Conservation (phyloP, 2,329 filamentous ascomycete genomes). For the Alternaria sp. region DNA sequence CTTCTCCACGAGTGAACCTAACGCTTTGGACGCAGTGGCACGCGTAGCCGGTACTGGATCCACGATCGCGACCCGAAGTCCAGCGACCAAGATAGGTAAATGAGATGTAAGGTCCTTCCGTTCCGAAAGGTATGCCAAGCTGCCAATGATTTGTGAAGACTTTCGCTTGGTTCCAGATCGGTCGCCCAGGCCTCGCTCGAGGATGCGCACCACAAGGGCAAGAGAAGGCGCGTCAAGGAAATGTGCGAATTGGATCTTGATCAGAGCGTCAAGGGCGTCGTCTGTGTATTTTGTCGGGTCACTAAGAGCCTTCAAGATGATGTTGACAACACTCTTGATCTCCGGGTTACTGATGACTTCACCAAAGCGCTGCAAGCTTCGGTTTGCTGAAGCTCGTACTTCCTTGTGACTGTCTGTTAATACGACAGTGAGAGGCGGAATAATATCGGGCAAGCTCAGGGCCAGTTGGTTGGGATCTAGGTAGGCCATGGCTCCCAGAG, state of each 20-base stretch:
- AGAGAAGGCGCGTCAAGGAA: conserved; percentile 97
- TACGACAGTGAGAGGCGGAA: conserved; percentile 91
- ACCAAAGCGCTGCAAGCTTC: conserved; percentile 95
- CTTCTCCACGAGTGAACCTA: conserved; percentile 97
- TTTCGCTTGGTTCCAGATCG: conserved; percentile 96
- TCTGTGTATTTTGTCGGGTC: conserved; percentile 98
- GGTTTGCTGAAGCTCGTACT: conserved; percentile 88
- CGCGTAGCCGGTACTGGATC: conserved; percentile 96
- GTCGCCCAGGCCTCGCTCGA: conserved; percentile 90
- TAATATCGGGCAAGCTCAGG: conserved; percentile 91
- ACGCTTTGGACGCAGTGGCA: conserved; percentile 92
- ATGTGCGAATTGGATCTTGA: conserved; percentile 98
- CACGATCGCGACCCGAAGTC: conserved; percentile 85
- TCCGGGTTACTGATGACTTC: conserved; percentile 99
- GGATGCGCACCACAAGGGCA: conserved; percentile 90
- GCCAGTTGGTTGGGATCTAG: conserved; percentile 95
- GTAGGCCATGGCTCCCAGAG: conserved; percentile 97
- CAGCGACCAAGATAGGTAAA: conserved; percentile 89
- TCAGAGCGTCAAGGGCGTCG: conserved; percentile 88
- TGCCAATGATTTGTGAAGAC: conserved; percentile 96
- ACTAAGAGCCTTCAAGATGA: conserved; percentile 93
- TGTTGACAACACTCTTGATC: conserved; percentile 88
- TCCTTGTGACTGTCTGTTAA: conserved; percentile 99
- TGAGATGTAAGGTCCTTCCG: conserved; percentile 92
- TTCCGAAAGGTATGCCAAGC: conserved; percentile 94